These are phyloP conservation scores for Fusarium floridanum DNA, from an alignment of 2,329 filamentous ascomycete species.

Conservation along the genomic window DNA sequence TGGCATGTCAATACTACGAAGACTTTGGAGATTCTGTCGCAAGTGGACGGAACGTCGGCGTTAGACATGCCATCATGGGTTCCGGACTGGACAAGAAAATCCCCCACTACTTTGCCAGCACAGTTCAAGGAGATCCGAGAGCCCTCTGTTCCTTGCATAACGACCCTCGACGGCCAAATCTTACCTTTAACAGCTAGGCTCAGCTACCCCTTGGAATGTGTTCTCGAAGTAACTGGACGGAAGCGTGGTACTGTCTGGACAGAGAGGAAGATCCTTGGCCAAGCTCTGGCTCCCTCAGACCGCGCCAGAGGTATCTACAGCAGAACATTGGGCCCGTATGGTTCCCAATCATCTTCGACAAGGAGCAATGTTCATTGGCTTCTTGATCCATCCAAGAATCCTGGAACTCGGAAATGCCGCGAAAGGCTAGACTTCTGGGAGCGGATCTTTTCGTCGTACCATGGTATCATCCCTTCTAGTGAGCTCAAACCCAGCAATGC, in stretches of 20 bases:
- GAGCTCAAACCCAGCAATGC: not conserved
- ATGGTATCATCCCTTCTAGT: not conserved
- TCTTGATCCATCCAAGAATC: not conserved
- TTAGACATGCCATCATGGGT: not conserved
- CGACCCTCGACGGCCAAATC: fast-evolving
- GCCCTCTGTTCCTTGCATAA: not conserved
- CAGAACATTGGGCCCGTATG: not conserved
- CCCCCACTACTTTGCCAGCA: not conserved
- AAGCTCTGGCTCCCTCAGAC: not conserved
- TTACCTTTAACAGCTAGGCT: not conserved
- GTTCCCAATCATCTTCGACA: not conserved
- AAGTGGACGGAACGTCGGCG: not conserved
- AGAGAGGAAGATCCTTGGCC: not conserved
- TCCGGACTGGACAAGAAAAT: not conserved
- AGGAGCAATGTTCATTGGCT: not conserved
- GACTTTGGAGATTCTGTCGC: not conserved
- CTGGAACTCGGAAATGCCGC: not conserved
- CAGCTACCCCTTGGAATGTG: not conserved
- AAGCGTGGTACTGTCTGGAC: not conserved
- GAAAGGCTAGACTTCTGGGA: not conserved
- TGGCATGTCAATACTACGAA: not conserved
- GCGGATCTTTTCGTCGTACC: not conserved
- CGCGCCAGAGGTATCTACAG: not conserved
- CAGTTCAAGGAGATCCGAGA: not conserved
- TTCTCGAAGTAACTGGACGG: not conserved